Base-by-base conservation (phyloP, 768 basidiomycete genomes). In the Cystofilobasidium bisporidii region DNA sequence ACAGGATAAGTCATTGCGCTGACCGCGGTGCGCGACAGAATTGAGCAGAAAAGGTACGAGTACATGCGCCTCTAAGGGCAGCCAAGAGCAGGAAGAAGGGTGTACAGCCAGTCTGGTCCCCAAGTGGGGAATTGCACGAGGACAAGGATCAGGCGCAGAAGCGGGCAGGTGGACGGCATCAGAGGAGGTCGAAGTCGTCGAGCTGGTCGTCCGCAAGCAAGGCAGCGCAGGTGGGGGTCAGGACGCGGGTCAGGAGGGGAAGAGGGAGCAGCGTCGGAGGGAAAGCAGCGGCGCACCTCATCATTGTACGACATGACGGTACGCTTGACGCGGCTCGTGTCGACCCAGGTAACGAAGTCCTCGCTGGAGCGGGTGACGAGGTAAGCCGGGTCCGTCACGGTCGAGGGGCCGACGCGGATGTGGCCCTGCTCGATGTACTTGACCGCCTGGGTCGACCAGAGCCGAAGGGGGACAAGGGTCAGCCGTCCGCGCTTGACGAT, bases 281-380 rank as follows among this genome's bases (percentile, higher is more conserved):
- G 38, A 14, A 36, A 74, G 58, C 63, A 24, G 59, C 40, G 22
- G 74, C 80, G 40, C 63, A 89, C 89, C 84, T 96, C 87, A 79
- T 96, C 93, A 76, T 99, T 99, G 82, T 99, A 99, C 69, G 81
- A 79, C 88, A 92, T 87, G 78, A 98, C 85, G 0, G 90, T 92
- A 64, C 94, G 83, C 84, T 94, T 97, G 75, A 97, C 83, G 76
- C 94, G 94, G 72, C 90, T 93, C 30, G 91, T 91, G 75, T 97
- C 93, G 26, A 98, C 93, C 96, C 96, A 99, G 41, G 96, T 99
- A 55, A 98, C 91, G 78, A 93, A 99, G 81, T 99, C 96, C 75
- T 98, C 92, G 92, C 96, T 93, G 72, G 91, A 88, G 73, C 94
- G 89, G 47, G 91, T 94, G 68, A 99, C 91, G 61, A 99, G 82